phyloP scores from a whole-genome alignment of 2,329 filamentous ascomycete species.

The Aspergillus nomiae region DNA sequence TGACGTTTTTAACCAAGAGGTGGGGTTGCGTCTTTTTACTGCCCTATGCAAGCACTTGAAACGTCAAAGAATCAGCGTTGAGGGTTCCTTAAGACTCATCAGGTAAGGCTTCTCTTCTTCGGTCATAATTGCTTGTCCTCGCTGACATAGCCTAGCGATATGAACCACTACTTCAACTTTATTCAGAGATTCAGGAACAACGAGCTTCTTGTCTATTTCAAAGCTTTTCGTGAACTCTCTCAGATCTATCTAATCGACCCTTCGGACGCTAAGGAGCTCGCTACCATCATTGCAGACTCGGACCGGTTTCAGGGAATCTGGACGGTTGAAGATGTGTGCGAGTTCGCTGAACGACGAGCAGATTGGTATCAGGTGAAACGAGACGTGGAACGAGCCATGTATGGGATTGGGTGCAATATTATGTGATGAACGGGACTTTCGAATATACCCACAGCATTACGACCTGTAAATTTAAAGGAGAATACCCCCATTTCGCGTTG shows the following conservation, averaged over 20 bases:
- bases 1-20: constrained; percentile 97
- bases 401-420: constrained; percentile 81
- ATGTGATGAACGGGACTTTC: constrained; percentile 62
- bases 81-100: constrained; percentile 88
- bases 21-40: constrained; percentile 87
- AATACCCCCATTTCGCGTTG: constrained; percentile 10
- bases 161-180: constrained; percentile 90
- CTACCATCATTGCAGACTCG: constrained; percentile 87
- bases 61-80: constrained; percentile 85
- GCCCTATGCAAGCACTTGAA: constrained; percentile 97
- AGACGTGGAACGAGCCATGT: constrained; percentile 94
- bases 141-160: constrained; percentile 63
- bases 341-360: constrained; percentile 89
- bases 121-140: background rate
- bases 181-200: constrained; percentile 78
- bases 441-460: constrained; percentile 20
- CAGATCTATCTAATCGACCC: constrained; percentile 94
- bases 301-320: constrained; percentile 92
- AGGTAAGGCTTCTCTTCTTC: constrained; percentile 46
- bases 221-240: constrained; percentile 83
- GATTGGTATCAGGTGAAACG: constrained; percentile 93
- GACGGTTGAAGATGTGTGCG: constrained; percentile 92
- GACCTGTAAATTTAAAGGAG: constrained; percentile 19
- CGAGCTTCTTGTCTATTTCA: constrained; percentile 86
- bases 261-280: constrained; percentile 88